Evolutionary conservation across 768 basidiomycete species (phyloP).

Genomic region (Suillus brevipes): DNA sequence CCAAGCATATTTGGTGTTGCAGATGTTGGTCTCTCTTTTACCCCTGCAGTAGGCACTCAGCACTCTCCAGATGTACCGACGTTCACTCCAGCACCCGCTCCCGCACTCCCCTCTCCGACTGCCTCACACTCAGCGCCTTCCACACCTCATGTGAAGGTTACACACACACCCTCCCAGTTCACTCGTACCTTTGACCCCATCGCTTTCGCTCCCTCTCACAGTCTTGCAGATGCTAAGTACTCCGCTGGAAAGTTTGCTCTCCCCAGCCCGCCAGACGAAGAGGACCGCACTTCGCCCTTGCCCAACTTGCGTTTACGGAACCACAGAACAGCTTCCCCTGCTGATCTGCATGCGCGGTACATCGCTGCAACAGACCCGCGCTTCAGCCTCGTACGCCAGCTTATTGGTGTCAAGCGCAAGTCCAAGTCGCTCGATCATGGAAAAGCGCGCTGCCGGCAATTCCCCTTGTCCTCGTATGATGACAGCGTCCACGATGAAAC

Average conservation of each 20-base stretch:
- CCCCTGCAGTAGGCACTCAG: slow-evolving; percentile 28
- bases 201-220: slow-evolving; percentile 66
- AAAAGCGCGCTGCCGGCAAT: slow-evolving; percentile 36
- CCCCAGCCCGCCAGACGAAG: slow-evolving; percentile 61
- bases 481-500: slow-evolving; percentile 30
- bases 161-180: slow-evolving; percentile 29
- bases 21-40: slow-evolving; percentile 23
- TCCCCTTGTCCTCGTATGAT: slow-evolving; percentile 48
- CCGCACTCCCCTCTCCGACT: slow-evolving; percentile 54
- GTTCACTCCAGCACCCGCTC: slow-evolving; percentile 30
- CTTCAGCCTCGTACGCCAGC: slow-evolving; percentile 62
- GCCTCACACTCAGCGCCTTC: slow-evolving; percentile 46
- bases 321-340: slow-evolving; percentile 15
- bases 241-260: slow-evolving; percentile 69
- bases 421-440: slow-evolving; percentile 47
- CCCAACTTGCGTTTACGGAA: slow-evolving; percentile 10
- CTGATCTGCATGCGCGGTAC: slow-evolving; percentile 43
- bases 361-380: slow-evolving; percentile 68
- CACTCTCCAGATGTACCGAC: slow-evolving; percentile 30
- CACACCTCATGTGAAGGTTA: slow-evolving; percentile 56
- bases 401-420: slow-evolving; percentile 74
- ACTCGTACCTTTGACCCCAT: slow-evolving; percentile 62
- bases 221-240: slow-evolving; percentile 72
- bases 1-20: slow-evolving; percentile 33
- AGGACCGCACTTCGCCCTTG: slow-evolving; percentile 35